Percentiles rank a stretch among this genome's conserved stretches.
Evolutionary conservation across 306 rosid species (phyloP).

Genomic region (Arachis hypogaea): DNA sequence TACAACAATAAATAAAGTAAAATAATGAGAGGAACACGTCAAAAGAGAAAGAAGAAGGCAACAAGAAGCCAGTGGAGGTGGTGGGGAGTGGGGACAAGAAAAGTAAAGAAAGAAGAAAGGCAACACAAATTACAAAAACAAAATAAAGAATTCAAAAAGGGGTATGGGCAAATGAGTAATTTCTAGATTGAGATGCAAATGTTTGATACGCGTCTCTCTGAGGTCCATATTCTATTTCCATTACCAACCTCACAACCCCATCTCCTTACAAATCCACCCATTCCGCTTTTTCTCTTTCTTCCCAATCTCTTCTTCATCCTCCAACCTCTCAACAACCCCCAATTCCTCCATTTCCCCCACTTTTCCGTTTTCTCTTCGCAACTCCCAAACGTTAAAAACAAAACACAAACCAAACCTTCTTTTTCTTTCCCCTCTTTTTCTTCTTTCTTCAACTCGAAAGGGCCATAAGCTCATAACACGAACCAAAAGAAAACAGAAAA

Average conservation of each 20-base stretch:
- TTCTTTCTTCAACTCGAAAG: slow-evolving; percentile 21
- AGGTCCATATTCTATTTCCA: slow-evolving; percentile 64
- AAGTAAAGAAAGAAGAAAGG: too few species aligned
- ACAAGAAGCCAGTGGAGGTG: too few species aligned
- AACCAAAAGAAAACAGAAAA: not conserved
- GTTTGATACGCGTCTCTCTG: slow-evolving; percentile 76
- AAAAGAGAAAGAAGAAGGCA: too few species aligned
- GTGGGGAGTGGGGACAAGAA: too few species aligned
- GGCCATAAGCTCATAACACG: slow-evolving; percentile 7
- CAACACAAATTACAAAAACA: too few species aligned
- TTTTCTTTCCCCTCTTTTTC: slow-evolving; percentile 35
- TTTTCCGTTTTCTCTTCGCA: not conserved
- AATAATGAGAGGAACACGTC: too few species aligned
- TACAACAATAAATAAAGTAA: too few species aligned
- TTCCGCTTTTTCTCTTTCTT: not conserved
- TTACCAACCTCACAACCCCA: slow-evolving; percentile 58
- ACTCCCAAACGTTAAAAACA: too few species aligned
- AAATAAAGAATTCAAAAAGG: too few species aligned
- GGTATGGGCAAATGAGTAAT: too few species aligned
- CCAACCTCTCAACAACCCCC: slow-evolving; percentile 46
- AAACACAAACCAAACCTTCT: not conserved
- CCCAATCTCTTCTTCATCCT: slow-evolving; percentile 12
- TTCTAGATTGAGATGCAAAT: not conserved
- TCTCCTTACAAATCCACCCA: not conserved
- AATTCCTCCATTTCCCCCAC: slow-evolving; percentile 39